Percentiles rank a stretch among this genome's conserved stretches.
These are phyloP conservation scores for Nidula microcarpa DNA, from an alignment of 768 basidiomycete species.

Conservation along the genomic window DNA sequence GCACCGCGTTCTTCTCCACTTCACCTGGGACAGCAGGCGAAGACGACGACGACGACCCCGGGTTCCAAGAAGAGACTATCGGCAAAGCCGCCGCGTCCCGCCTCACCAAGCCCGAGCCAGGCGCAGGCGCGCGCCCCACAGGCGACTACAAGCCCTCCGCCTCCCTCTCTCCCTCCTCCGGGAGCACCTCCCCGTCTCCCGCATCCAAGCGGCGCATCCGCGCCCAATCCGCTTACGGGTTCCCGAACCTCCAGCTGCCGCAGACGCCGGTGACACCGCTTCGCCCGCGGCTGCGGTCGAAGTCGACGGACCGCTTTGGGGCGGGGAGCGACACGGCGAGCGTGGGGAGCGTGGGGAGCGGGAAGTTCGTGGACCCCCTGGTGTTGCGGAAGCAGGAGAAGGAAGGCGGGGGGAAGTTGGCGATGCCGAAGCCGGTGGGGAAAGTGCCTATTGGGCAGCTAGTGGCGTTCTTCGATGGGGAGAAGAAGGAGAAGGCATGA, in stretches of 20 bases:
- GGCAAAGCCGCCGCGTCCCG: constrained; percentile 48
- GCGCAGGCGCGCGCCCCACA: constrained; percentile 2
- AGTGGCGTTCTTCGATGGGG: constrained; percentile 79
- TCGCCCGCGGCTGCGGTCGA: constrained; percentile 31
- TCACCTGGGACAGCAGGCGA: constrained; percentile 22
- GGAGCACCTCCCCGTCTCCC: background rate
- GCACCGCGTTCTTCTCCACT: constrained; percentile 40
- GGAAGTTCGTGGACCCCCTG: constrained; percentile 77
- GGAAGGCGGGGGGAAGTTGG: constrained; percentile 37
- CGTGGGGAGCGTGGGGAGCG: constrained; percentile 16
- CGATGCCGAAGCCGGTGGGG: constrained; percentile 41
- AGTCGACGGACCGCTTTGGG: constrained; percentile 34
- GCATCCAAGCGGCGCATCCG: constrained; percentile 34
- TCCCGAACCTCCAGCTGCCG: constrained; percentile 30
- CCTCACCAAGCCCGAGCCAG: constrained; percentile 11
- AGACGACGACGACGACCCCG: constrained; percentile 33
- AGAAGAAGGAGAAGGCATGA: constrained; percentile 25
- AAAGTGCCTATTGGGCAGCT: constrained; percentile 77
- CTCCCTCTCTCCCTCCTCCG: background rate
- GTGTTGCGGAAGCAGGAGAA: constrained; percentile 64
- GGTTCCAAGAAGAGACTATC: constrained; percentile 56
- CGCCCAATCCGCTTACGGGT: constrained; percentile 59
- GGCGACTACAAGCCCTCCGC: constrained; percentile 18
- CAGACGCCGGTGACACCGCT: constrained; percentile 26
- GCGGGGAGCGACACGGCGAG: constrained; percentile 20